Evolutionary conservation across 805 yeast genomes (phyloP).

Genomic region (Saccharomycopsis fodiens): DNA sequence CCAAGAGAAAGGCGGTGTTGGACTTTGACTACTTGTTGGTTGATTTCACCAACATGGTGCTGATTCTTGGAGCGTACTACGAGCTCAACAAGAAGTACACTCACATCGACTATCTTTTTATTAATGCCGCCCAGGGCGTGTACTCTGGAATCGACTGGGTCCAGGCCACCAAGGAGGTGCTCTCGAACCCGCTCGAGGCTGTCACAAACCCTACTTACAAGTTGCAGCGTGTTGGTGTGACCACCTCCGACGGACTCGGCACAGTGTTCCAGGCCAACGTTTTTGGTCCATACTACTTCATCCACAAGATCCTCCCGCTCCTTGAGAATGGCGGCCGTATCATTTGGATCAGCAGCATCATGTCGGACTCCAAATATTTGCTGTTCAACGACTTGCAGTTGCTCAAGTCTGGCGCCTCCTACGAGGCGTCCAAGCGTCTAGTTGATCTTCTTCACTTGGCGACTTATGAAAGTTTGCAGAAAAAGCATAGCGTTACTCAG

Average conservation of each 20-base stretch:
- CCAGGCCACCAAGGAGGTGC: slow-evolving; percentile 62
- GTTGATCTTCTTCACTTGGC: slow-evolving; percentile 79
- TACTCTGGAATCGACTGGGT: slow-evolving; percentile 84
- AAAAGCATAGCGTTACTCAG: slow-evolving; percentile 50
- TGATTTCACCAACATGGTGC: slow-evolving; percentile 88
- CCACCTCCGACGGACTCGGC: slow-evolving; percentile 74
- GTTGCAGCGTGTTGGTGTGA: slow-evolving; percentile 71
- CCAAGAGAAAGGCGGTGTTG: slow-evolving; percentile 45
- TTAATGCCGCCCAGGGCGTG: slow-evolving; percentile 88
- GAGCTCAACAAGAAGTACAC: slow-evolving; percentile 59
- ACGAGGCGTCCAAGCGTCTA: slow-evolving; percentile 86
- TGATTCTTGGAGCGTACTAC: slow-evolving; percentile 64
- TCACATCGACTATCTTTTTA: slow-evolving; percentile 68
- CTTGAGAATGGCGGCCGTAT: slow-evolving; percentile 51
- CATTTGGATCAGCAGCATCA: slow-evolving; percentile 80
- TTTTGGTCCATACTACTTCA: slow-evolving; percentile 87
- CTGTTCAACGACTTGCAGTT: slow-evolving; percentile 72
- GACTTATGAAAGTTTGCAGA: slow-evolving; percentile 43
- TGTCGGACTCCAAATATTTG: slow-evolving; percentile 69
- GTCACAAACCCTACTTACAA: slow-evolving; percentile 88
- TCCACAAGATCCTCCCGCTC: slow-evolving; percentile 54
- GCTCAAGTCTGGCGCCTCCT: slow-evolving; percentile 54
- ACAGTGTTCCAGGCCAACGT: slow-evolving; percentile 90
- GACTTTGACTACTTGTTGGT: slow-evolving; percentile 84
- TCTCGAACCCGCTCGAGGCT: slow-evolving; percentile 62